These are phyloP conservation scores for Globisporangium camurandrum DNA, from an alignment of 352 stramenopile species.

Conservation along the genomic window DNA sequence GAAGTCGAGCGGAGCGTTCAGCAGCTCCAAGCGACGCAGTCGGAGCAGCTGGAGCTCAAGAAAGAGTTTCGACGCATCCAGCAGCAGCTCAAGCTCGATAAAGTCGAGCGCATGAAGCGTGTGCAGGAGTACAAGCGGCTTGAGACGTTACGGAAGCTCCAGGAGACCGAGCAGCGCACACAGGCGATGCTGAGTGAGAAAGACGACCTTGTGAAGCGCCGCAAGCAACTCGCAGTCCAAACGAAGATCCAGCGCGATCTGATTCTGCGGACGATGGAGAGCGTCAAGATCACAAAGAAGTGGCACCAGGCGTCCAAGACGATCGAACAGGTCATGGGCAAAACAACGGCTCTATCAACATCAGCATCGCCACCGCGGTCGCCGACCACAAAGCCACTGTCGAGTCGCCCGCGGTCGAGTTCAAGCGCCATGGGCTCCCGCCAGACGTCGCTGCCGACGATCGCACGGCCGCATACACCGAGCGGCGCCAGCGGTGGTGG, in stretches of 20 bases:
- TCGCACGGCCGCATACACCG: conserved; percentile 17
- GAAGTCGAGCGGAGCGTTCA: conserved; percentile 68
- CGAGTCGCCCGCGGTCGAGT: conserved; percentile 46
- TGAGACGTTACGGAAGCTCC: conserved; percentile 83
- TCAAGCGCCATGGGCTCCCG: conserved; percentile 25
- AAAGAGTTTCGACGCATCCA: conserved; percentile 81
- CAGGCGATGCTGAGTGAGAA: conserved; percentile 77
- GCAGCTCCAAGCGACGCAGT: conserved; percentile 60
- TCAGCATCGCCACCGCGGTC: conserved; percentile 34
- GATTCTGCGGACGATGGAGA: conserved; percentile 86
- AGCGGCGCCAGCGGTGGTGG: conserved; percentile 15
- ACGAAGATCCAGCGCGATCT: conserved; percentile 86
- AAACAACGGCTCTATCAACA: conserved; percentile 16
- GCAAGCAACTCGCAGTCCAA: conserved; percentile 72
- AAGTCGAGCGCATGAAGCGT: conserved; percentile 88
- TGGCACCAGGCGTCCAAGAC: conserved; percentile 74
- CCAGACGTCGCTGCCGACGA: conserved; percentile 38
- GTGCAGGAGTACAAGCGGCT: conserved; percentile 88
- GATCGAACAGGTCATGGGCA: conserved; percentile 63
- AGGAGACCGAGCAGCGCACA: conserved; percentile 76
- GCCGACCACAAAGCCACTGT: not conserved
- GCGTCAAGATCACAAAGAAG: conserved; percentile 85
- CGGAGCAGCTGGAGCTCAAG: conserved; percentile 66
- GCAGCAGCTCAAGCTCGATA: conserved; percentile 82
- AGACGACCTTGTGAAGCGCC: conserved; percentile 67